Evolutionary conservation across 305 asterid genomes (phyloP).

Genomic region (Stenogyne calaminthoides): DNA sequence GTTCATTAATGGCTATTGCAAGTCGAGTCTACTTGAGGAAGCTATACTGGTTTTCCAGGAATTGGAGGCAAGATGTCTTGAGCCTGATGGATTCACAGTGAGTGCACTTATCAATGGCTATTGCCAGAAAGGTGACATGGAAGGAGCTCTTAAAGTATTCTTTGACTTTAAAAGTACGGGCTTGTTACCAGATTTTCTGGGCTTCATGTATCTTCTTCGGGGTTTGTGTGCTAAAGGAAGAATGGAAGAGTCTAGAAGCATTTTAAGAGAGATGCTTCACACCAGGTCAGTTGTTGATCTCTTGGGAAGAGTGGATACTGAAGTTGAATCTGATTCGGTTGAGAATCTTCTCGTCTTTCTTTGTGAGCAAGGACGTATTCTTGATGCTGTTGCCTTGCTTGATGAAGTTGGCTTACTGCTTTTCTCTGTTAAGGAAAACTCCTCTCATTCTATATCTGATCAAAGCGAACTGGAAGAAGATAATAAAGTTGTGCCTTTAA

Average conservation of each 20-base stretch:
- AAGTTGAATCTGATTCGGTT: slow-evolving; percentile 60
- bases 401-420: slow-evolving; percentile 61
- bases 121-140: slow-evolving; percentile 84
- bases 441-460: slow-evolving; percentile 29
- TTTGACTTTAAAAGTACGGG: slow-evolving; percentile 54
- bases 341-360: slow-evolving; percentile 55
- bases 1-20: slow-evolving; percentile 77
- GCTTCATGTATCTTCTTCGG: slow-evolving; percentile 67
- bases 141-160: slow-evolving; percentile 72
- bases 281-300: slow-evolving; percentile 50
- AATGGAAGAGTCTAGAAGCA: slow-evolving; percentile 85
- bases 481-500: slow-evolving; percentile 23
- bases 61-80: slow-evolving; percentile 51
- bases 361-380: slow-evolving; percentile 79
- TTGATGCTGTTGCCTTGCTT: slow-evolving; percentile 71
- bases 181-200: slow-evolving; percentile 74
- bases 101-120: slow-evolving; percentile 71
- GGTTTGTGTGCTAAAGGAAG: slow-evolving; percentile 90
- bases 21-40: slow-evolving; percentile 57
- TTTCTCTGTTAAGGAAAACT: slow-evolving; percentile 44
- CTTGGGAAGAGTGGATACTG: slow-evolving; percentile 51
- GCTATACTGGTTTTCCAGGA: slow-evolving; percentile 59
- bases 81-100: slow-evolving; percentile 84
- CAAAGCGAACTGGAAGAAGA: slow-evolving; percentile 28
- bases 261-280: slow-evolving; percentile 83